Evolutionary conservation across 345 rosid genomes (phyloP).

Genomic region (Eucalyptus rudis): DNA sequence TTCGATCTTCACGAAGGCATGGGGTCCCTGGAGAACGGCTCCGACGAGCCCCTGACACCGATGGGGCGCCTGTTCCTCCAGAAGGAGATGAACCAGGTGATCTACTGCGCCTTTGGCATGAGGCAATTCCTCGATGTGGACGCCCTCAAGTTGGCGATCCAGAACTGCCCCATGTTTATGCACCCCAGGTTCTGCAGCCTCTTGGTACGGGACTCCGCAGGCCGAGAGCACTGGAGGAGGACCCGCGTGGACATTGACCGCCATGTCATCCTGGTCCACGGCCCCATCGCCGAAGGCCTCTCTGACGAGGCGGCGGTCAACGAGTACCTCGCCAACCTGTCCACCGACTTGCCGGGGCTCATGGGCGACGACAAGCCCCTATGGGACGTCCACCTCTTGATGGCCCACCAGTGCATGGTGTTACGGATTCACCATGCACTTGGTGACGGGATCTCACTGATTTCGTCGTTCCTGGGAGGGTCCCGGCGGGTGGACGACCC

Average conservation of each 20-base stretch:
- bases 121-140: slow-evolving; percentile 5
- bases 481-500: slow-evolving; percentile 25
- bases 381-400: slow-evolving; percentile 44
- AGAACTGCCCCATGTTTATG: slow-evolving; percentile 13
- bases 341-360: slow-evolving; percentile 16
- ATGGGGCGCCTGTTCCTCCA: slow-evolving; percentile 42
- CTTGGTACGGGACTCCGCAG: slow-evolving; percentile 23
- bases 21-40: background rate
- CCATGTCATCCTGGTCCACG: slow-evolving; percentile 10
- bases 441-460: slow-evolving; percentile 48
- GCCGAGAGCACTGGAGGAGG: slow-evolving; percentile 36
- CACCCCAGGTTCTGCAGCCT: slow-evolving; percentile 50
- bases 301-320: slow-evolving; percentile 6
- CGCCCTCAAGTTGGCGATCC: slow-evolving; percentile 4
- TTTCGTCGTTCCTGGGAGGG: slow-evolving; percentile 32
- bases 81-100: slow-evolving; percentile 24
- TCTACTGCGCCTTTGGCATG: slow-evolving; percentile 32
- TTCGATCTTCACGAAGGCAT: no score
- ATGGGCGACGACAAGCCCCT: slow-evolving; percentile 31
- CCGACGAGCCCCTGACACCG: slow-evolving; percentile 41
- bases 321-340: slow-evolving; percentile 32
- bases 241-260: slow-evolving; percentile 27
- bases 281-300: background rate
- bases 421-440: slow-evolving; percentile 46
- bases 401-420: slow-evolving; percentile 13